Base-by-base conservation (phyloP, 768 basidiomycete species). In the Saitozyma sp. region DNA sequence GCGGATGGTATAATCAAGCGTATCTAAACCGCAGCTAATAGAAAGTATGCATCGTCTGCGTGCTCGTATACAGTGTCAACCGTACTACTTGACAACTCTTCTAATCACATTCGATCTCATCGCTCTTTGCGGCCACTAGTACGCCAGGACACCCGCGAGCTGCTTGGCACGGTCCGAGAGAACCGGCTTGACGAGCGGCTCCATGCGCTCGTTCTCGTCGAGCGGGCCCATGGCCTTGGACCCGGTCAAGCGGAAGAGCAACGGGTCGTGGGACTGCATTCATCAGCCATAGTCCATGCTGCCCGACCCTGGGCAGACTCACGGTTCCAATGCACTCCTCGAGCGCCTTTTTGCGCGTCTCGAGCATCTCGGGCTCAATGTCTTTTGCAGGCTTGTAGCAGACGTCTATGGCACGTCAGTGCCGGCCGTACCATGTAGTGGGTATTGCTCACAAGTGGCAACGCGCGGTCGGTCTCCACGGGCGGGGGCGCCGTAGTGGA, bases 361-460 rank as follows among this genome's bases (percentile, higher is more conserved):
- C 66, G n/a, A 67, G 49, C 48, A 66, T 62, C 38, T 67, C 68
- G 6, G 73, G 67, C 6, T 60, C 57, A 29, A 68, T 67, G n/a
- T 68, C 69, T 16, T 56, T 61, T 2, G 76, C 74, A 9, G 76
- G 76, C 57, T 77, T 77, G 65, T 77, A 77, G 57, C 76, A 77
- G 48, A 77, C 73, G 56, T 77, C 76, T 77, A 56, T 41, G 29
- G 8, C 16, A 41, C 5, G 54, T 43, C 29, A 58, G 56, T 6
- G 14, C 19, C 14, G 8, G 8, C 19, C 16, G 41, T 14, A 19
- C 7, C 38, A 52, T 17, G 19, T 50, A 39, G 16, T 20, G 9
- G 13, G 5, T 19, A 45, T n/a, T 17, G 70, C 76, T 71, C 50
- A 78, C 76, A 78, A 39, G 70, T 74, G 3, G 74, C 74, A 17